A percentile compares a stretch with the other conserved stretches of the same genome.
phyloP scores from a whole-genome alignment of 768 basidiomycete genomes.

The Amanita muscaria region DNA sequence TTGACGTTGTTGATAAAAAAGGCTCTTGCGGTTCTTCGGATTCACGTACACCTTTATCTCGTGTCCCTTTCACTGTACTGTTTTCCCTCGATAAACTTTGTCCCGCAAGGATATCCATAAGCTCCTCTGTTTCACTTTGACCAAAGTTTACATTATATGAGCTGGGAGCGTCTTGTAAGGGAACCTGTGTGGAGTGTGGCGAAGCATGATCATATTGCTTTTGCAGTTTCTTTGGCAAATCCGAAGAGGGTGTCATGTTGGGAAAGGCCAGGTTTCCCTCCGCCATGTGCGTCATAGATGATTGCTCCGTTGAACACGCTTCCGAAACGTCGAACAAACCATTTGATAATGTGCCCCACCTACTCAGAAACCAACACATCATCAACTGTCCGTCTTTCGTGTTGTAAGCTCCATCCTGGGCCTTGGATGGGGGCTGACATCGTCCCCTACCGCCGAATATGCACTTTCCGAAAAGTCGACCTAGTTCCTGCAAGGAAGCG shows the following conservation, averaged over 20 bases:
- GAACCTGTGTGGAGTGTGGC: too few species aligned
- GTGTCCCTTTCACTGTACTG: too few species aligned
- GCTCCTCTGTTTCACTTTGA: neutral
- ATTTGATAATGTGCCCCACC: constrained; percentile 25
- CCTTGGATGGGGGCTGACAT: too few species aligned
- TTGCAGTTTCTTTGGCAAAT: too few species aligned
- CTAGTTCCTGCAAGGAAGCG: constrained; percentile 22
- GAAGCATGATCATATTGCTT: too few species aligned
- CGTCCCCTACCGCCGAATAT: constrained; percentile 23
- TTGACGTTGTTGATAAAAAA: neutral
- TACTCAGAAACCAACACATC: constrained; percentile 27
- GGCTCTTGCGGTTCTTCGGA: constrained; percentile 5
- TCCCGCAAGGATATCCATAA: constrained; percentile 1
- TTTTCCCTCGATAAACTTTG: neutral
- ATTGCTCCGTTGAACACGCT: too few species aligned
- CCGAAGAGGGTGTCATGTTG: too few species aligned
- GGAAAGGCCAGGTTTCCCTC: too few species aligned
- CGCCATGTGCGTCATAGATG: too few species aligned
- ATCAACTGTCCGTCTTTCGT: constrained; percentile 18
- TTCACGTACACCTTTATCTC: neutral
- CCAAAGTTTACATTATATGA: too few species aligned
- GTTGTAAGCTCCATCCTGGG: too few species aligned
- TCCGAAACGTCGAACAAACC: constrained; percentile 22
- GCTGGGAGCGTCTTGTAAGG: too few species aligned
- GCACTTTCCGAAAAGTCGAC: constrained; percentile 25